Evolutionary conservation across 345 rosid species (phyloP).

Genomic region (Carallia pectinifolia): DNA sequence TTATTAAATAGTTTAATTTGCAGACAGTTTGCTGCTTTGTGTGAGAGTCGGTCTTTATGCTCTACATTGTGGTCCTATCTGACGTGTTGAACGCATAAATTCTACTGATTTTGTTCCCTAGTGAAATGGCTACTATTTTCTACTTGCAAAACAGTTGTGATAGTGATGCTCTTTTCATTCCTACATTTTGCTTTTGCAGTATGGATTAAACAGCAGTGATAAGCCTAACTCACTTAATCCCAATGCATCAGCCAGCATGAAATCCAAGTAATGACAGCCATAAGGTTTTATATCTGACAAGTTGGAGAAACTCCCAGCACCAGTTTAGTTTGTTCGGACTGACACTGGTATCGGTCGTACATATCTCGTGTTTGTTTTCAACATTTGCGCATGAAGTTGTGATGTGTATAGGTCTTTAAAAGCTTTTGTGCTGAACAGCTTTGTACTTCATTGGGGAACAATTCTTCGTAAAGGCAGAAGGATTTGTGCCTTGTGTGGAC

Average conservation of each 20-base stretch:
- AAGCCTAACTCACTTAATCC: conserved; percentile 15
- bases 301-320: not conserved
- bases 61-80: no score
- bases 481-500: not conserved
- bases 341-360: not conserved
- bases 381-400: conserved; percentile 1
- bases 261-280: conserved; percentile 31
- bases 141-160: not conserved
- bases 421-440: not conserved
- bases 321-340: not conserved
- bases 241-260: conserved; percentile 37
- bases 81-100: no score
- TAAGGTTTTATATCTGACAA: conserved; percentile 2
- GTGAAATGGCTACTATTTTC: not conserved
- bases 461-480: not conserved
- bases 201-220: conserved; percentile 38
- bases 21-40: no score
- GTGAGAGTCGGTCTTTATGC: no score
- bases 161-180: not conserved
- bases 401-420: conserved; percentile 16
- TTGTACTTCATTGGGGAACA: not conserved
- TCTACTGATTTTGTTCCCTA: no score
- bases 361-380: not conserved
- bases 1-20: no score
- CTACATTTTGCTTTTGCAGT: conserved; percentile 36